Evolutionary conservation across 768 basidiomycete genomes (phyloP).

Genomic region (Boletus sp.): DNA sequence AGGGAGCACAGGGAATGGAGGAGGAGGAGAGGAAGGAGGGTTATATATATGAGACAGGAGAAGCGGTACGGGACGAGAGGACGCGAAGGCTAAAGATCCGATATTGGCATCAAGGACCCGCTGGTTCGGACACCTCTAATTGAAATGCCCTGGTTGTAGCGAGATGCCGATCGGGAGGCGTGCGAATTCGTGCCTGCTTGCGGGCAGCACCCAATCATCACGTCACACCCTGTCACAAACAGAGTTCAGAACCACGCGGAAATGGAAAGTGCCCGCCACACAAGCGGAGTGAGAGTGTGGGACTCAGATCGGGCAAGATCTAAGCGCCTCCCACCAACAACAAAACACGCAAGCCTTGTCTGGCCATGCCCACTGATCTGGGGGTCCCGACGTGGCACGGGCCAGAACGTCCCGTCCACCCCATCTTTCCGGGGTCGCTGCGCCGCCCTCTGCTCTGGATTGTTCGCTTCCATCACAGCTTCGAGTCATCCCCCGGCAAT

Average conservation of each 20-base stretch:
- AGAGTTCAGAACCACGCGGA: slow-evolving; percentile 32
- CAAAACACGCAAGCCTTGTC: too few species aligned
- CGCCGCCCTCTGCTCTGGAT: not conserved
- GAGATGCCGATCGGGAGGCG: slow-evolving; percentile 31
- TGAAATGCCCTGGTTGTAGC: slow-evolving; percentile 31
- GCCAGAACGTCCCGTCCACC: slow-evolving; percentile 12
- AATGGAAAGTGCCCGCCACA: slow-evolving; percentile 51
- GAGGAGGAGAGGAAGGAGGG: slow-evolving; percentile 13
- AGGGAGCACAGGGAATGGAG: slow-evolving; percentile 6
- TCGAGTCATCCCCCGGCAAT: too few species aligned
- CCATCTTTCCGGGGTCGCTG: slow-evolving; percentile 7
- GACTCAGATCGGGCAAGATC: slow-evolving; percentile 19
- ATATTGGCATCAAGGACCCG: slow-evolving; percentile 26
- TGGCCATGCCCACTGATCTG: slow-evolving; percentile 2
- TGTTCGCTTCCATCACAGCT: too few species aligned
- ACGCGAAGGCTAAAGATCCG: slow-evolving; percentile 49
- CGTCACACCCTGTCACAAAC: slow-evolving; percentile 17
- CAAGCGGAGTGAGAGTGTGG: slow-evolving; percentile 41
- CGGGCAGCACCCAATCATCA: slow-evolving; percentile 8
- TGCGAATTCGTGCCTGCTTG: slow-evolving; percentile 21
- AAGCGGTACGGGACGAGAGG: slow-evolving; percentile 17
- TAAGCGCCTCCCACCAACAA: slow-evolving; percentile 16
- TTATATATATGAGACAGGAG: slow-evolving; percentile 37
- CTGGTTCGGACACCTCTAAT: slow-evolving; percentile 28
- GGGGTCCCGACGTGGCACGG: slow-evolving; percentile 13